Evolutionary conservation across 208 protist genomes (phyloP).

Genomic region (Kentomonas sorsogonicus): DNA sequence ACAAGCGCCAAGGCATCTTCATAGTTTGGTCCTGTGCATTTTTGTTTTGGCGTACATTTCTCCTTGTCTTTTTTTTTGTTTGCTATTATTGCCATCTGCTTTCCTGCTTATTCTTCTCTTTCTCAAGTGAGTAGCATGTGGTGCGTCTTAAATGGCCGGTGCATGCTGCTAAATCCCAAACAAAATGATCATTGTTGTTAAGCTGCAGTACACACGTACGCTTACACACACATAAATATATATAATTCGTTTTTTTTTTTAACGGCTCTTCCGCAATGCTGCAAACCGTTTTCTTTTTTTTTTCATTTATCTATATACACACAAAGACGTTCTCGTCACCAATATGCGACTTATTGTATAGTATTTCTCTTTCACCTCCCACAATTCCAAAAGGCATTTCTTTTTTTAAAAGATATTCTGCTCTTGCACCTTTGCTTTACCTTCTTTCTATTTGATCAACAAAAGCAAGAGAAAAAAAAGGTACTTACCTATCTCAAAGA

Average conservation of each 20-base stretch:
- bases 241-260: slow-evolving; percentile 4
- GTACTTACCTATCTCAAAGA: no score
- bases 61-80: slow-evolving; percentile 16
- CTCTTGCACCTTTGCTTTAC: background rate
- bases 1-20: no score
- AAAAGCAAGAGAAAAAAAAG: background rate
- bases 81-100: background rate
- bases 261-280: no score
- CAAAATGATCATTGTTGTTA: background rate
- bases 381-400: background rate
- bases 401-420: background rate
- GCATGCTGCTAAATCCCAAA: background rate
- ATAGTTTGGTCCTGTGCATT: no score
- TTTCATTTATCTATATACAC: slow-evolving; percentile 12
- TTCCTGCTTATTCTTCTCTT: background rate
- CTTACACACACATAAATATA: background rate
- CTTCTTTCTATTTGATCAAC: slow-evolving; percentile 2
- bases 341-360: background rate
- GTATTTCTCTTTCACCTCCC: slow-evolving; percentile 2
- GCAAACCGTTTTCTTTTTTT: slow-evolving; percentile 11
- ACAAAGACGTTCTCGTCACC: no score
- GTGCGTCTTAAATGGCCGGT: background rate
- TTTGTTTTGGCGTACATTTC: background rate
- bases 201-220: no score
- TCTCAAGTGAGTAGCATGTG: background rate